Conservation (phyloP, 2,329 filamentous ascomycete species). For the Aspergillus fischeri region DNA sequence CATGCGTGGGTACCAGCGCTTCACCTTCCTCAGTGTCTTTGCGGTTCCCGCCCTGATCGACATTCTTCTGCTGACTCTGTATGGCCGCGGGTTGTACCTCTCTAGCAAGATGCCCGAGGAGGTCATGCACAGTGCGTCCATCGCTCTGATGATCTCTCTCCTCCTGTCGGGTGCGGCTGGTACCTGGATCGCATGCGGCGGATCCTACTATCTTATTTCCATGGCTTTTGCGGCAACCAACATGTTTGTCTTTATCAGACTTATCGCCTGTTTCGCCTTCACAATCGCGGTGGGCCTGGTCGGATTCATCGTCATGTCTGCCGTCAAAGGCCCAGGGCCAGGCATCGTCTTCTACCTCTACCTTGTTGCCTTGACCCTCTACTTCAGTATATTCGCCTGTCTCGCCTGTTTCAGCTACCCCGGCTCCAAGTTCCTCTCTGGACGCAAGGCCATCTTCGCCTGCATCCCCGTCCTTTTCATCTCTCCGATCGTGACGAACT, state of each 20-base stretch:
- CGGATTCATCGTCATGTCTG: constrained; percentile 50
- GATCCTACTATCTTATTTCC: constrained; percentile 58
- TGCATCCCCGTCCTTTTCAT: constrained; percentile 55
- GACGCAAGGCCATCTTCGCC: constrained; percentile 52
- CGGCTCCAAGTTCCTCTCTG: constrained; percentile 54
- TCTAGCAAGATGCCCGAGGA: constrained; percentile 52
- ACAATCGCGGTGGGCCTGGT: constrained; percentile 51
- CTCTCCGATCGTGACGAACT: constrained; percentile 55
- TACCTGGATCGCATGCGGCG: constrained; percentile 60
- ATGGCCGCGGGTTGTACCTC: constrained; percentile 59
- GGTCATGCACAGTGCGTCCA: constrained; percentile 52
- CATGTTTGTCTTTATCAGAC: constrained; percentile 52
- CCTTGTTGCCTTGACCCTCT: constrained; percentile 54
- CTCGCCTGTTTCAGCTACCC: constrained; percentile 53
- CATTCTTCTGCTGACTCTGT: constrained; percentile 55
- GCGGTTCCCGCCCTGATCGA: constrained; percentile 61
- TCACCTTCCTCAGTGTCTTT: constrained; percentile 59
- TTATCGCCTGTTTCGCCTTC: constrained; percentile 50
- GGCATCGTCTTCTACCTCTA: constrained; percentile 60
- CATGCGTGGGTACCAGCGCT: constrained; percentile 47
- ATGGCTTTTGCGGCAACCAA: constrained; percentile 55
- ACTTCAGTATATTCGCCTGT: constrained; percentile 55
- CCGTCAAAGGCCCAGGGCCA: constrained; percentile 40
- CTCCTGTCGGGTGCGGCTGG: constrained; percentile 58
- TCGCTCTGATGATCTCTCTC: constrained; percentile 56